Evolutionary conservation across 495 filamentous ascomycete genomes (phyloP).

Genomic region (Lindgomyces ingoldianus): DNA sequence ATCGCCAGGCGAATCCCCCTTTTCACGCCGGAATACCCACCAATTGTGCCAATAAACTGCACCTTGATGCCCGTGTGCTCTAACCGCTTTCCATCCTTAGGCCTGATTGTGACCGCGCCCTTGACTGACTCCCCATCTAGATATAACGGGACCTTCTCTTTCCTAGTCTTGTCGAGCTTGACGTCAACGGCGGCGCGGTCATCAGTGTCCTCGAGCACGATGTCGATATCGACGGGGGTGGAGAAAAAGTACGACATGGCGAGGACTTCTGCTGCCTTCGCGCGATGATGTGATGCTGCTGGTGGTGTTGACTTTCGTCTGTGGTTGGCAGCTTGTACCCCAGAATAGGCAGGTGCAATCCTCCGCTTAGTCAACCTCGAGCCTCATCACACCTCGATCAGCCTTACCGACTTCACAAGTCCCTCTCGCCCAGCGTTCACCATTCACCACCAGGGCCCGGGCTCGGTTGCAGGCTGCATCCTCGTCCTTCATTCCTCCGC

Average conservation of each 20-base stretch:
- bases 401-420: slow-evolving; percentile 13
- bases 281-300: background rate
- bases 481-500: background rate
- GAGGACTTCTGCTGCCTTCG: background rate
- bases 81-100: slow-evolving; percentile 96
- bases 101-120: slow-evolving; percentile 87
- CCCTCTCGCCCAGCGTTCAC: background rate
- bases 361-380: background rate
- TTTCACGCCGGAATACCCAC: no score
- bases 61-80: slow-evolving; percentile 99
- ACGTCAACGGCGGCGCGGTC: slow-evolving; percentile 93
- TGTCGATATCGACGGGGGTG: slow-evolving; percentile 96
- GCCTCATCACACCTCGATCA: slow-evolving; percentile 10
- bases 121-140: slow-evolving; percentile 99
- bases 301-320: background rate
- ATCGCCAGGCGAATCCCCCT: slow-evolving; percentile 63
- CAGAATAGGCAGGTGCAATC: slow-evolving; percentile 13
- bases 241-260: slow-evolving; percentile 97
- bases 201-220: slow-evolving; percentile 92
- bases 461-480: background rate
- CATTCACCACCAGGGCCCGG: background rate
- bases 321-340: background rate
- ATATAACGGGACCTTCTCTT: slow-evolving; percentile 94
- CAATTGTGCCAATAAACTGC: slow-evolving; percentile 99
- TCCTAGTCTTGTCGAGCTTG: slow-evolving; percentile 94